Base-by-base conservation (phyloP, 1,284 basidiomycete genomes). In the Trichosporon inkin region DNA sequence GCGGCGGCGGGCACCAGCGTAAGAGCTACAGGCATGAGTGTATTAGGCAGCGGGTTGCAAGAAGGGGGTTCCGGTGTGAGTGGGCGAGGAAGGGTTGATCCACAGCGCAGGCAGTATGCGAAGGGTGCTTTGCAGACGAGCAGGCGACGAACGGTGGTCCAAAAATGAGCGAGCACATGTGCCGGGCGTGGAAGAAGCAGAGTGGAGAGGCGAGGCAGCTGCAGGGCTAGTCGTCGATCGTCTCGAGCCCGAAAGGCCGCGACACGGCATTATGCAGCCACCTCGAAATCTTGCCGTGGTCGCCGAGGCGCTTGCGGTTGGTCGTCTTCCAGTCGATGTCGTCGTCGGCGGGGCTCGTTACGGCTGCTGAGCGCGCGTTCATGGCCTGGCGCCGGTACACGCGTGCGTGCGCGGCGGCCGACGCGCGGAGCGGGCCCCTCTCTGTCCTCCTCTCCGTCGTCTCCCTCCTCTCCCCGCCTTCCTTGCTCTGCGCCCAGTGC, bases 161-260 rank as follows among this genome's bases (percentile, higher is more conserved):
- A n/a, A n/a, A n/a, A n/a, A n/a, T n/a, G n/a, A n/a, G n/a, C n/a
- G n/a, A n/a, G n/a, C n/a, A n/a, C n/a, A n/a, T n/a, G n/a, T n/a
- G n/a, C n/a, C n/a, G n/a, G n/a, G n/a, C n/a, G n/a, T n/a, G n/a
- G n/a, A n/a, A n/a, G n/a, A n/a, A n/a, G n/a, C n/a, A n/a, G n/a
- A n/a, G n/a, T n/a, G n/a, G n/a, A n/a, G n/a, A n/a, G n/a, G n/a
- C n/a, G n/a, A n/a, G n/a, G n/a, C n/a, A n/a, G n/a, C n/a, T n/a
- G 10, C 10, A 14, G 13, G 13, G 6, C 36, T 49, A 49, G 7
- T 49, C 44, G 44, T 49, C 44, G 28, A 49, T 49, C 24, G 44
- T 49, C 44, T 49, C 44, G 24, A 49, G 44, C 28, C 49, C 51
- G n/a, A 59, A 59, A n/a, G 57, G 53, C 41, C 34, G 10, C 17